phyloP scores from a whole-genome alignment of 768 basidiomycete species.

The Boletus tomentosulus region DNA sequence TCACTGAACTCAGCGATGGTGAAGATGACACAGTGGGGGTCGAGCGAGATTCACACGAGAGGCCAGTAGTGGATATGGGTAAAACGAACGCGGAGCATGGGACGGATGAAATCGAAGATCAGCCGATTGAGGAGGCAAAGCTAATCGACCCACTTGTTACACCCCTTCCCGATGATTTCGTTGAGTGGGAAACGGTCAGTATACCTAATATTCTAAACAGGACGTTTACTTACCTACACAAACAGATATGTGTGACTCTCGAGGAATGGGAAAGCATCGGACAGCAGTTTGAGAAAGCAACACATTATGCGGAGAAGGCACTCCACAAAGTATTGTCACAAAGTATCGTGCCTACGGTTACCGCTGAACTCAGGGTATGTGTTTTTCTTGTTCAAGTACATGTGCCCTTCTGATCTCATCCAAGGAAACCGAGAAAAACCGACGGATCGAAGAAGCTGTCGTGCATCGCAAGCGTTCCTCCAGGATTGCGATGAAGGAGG shows the following conservation, averaged over 20 bases:
- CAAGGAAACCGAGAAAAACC: slow-evolving; percentile 62
- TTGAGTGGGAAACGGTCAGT: slow-evolving; percentile 91
- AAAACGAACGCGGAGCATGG: neutral
- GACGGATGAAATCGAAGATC: slow-evolving; percentile 3
- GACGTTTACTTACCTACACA: neutral
- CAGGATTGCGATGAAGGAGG: slow-evolving; percentile 78
- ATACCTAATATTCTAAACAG: neutral
- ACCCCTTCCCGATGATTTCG: slow-evolving; percentile 46
- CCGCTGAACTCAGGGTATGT: slow-evolving; percentile 58
- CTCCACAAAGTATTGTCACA: slow-evolving; percentile 66
- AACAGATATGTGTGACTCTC: slow-evolving; percentile 76
- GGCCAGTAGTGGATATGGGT: neutral
- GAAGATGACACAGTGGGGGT: slow-evolving; percentile 27
- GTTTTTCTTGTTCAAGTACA: neutral
- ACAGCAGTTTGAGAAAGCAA: slow-evolving; percentile 69
- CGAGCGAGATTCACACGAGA: slow-evolving; percentile 2
- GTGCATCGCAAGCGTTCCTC: slow-evolving; percentile 88
- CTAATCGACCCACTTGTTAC: neutral
- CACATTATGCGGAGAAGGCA: slow-evolving; percentile 77
- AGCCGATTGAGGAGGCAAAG: neutral
- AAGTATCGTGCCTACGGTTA: slow-evolving; percentile 67
- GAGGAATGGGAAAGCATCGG: slow-evolving; percentile 83
- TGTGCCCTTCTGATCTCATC: slow-evolving; percentile 4
- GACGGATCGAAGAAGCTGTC: slow-evolving; percentile 67
- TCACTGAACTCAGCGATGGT: slow-evolving; percentile 66